Conservation (phyloP, 306 rosid species). For the Elaeagnus macrophylla region DNA sequence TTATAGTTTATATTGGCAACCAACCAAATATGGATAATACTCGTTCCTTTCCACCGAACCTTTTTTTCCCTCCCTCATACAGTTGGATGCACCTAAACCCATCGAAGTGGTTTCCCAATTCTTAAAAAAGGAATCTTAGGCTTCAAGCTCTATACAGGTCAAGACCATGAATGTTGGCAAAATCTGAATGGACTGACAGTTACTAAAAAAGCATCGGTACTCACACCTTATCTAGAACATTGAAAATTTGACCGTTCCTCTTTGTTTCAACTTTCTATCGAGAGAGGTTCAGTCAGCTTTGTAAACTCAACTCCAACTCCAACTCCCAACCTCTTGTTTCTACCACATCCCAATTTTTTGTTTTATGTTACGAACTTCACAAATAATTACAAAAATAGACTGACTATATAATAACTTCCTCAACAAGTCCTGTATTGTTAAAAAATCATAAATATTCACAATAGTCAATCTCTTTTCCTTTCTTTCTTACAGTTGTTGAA, state of each 20-base stretch:
- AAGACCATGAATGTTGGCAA: not conserved
- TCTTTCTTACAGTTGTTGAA: not conserved
- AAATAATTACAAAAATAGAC: not conserved
- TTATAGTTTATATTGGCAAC: too few species aligned
- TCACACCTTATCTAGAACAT: not conserved
- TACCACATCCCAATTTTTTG: not conserved
- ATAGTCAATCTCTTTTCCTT: too few species aligned
- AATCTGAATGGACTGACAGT: not conserved
- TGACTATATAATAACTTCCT: not conserved
- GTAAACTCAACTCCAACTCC: too few species aligned
- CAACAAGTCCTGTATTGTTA: not conserved
- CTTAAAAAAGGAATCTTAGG: not conserved
- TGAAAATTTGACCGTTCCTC: slow-evolving; percentile 2
- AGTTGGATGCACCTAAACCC: not conserved
- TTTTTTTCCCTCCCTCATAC: too few species aligned
- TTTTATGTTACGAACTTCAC: not conserved
- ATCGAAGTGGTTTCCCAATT: not conserved
- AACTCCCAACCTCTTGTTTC: not conserved
- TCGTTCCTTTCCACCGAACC: too few species aligned
- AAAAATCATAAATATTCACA: not conserved
- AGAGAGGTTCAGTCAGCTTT: too few species aligned
- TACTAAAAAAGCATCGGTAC: not conserved
- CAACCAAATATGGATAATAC: too few species aligned
- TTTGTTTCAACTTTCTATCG: not conserved
- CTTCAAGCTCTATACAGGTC: not conserved